Evolutionary conservation across 306 rosid species (phyloP), one percentile per base, ranked within the genome.

Genomic region (Prunus mongolica): DNA sequence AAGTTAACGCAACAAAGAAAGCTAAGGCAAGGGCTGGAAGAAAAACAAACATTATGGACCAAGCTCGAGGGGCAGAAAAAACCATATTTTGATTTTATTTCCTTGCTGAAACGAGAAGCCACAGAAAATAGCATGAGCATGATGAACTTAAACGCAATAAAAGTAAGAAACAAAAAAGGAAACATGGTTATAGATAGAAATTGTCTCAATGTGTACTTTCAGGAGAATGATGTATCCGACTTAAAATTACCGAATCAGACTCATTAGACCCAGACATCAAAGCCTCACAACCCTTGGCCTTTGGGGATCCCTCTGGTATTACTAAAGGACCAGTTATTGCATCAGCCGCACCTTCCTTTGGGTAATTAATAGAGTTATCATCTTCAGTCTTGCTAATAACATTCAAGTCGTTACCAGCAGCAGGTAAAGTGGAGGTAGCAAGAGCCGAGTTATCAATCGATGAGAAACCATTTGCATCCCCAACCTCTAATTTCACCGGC

Each of bases 161-260:
- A 34, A 69, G 78, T 30, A 60, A 60, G 18, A 57, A 46, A 81
- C 84, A 84, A 80, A 79, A 82, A 73, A 77, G 76, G 74, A 34
- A 78, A 63, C 63, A 78, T 27, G 79, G 84, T 78, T 90, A 88
- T 80, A 89, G 90, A 92, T 90, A 34, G 62, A 60, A 60, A 96
- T 86, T 92, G 99, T 96, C 96, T 96, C 97, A 96, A 96, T 88
- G 98, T 96, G 99, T 96, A 96, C 98, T 96, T 96, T 96, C 99
- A 89, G 99, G 96, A 88, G 98, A 96, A 96, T 92, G 93, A 96
- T 92, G 99, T 92, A 96, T 91, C 98, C 97, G 96, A 93, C 93
- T 96, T 85, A 92, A 88, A 92, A 91, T 93, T 83, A 96, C 93
- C 80, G 97, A 91, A 91, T 92, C 98, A 83, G 95, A 95, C 95